Evolutionary conservation across 805 yeast genomes (phyloP).

Genomic region (Saccharomycopsis babjevae): DNA sequence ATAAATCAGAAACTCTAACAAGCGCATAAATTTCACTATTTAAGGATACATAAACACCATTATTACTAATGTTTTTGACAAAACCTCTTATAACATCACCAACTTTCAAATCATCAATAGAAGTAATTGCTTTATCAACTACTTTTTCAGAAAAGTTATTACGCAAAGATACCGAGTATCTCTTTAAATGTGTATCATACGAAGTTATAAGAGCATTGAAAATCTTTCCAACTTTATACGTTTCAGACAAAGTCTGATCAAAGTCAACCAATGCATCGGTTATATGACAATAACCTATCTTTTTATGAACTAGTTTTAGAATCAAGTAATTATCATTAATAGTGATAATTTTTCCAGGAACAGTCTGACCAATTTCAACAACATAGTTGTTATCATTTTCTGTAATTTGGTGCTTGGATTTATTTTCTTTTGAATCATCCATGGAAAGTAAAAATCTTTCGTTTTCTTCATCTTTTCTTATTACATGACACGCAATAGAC

Average conservation of each 20-base stretch:
- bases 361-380: constrained; percentile 40
- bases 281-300: constrained; percentile 55
- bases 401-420: constrained; percentile 26
- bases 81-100: constrained; percentile 80
- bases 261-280: constrained; percentile 74
- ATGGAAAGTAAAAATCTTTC: constrained; percentile 63
- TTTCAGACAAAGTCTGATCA: constrained; percentile 39
- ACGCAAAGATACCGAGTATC: constrained; percentile 57
- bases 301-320: constrained; percentile 56
- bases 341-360: constrained; percentile 55
- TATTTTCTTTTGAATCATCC: constrained; percentile 24
- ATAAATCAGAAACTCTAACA: constrained; percentile 69
- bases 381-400: constrained; percentile 41
- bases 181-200: constrained; percentile 32
- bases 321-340: constrained; percentile 50
- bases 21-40: constrained; percentile 67
- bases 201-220: constrained; percentile 44
- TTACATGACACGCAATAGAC: constrained; percentile 58
- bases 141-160: constrained; percentile 27
- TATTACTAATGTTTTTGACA: constrained; percentile 60
- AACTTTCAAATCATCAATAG: constrained; percentile 43
- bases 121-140: constrained; percentile 38
- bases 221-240: constrained; percentile 41
- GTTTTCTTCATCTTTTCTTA: constrained; percentile 57
- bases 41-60: constrained; percentile 69